phyloP scores from a whole-genome alignment of 345 rosid genomes.

The Brassica carinata region DNA sequence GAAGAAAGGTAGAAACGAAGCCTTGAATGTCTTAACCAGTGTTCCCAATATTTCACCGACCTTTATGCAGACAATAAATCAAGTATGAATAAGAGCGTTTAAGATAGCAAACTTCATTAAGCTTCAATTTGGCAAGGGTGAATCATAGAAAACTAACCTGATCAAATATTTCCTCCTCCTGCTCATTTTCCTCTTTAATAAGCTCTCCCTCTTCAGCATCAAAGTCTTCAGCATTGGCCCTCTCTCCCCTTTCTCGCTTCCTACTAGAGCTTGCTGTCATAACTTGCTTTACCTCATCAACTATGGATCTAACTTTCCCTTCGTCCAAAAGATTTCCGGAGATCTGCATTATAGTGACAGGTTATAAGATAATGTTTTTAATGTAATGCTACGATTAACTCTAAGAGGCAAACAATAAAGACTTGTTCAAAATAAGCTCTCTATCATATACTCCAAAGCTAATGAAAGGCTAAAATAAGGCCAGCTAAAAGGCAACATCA shows the following conservation, averaged over 20 bases:
- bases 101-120: constrained; percentile 1
- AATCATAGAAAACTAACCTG: constrained; percentile 62
- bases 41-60: constrained; percentile 99
- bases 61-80: constrained; percentile 45
- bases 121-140: neutral
- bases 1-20: constrained; percentile 88
- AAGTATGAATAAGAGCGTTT: neutral
- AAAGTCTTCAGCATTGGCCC: constrained; percentile 95
- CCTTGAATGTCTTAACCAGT: constrained; percentile 90
- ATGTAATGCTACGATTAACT: neutral
- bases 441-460: neutral
- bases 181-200: constrained; percentile 98
- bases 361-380: neutral
- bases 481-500: neutral
- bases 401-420: neutral
- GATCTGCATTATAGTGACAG: constrained; percentile 53
- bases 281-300: constrained; percentile 89
- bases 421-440: neutral
- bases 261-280: constrained; percentile 97
- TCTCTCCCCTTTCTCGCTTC: constrained; percentile 89
- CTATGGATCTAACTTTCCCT: constrained; percentile 83
- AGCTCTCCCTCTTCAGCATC: constrained; percentile 98
- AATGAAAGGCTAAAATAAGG: constrained; percentile 2
- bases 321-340: constrained; percentile 80
- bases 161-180: constrained; percentile 99